Conservation (phyloP, 805 yeast species). For the Sugiyamaella valdiviana region DNA sequence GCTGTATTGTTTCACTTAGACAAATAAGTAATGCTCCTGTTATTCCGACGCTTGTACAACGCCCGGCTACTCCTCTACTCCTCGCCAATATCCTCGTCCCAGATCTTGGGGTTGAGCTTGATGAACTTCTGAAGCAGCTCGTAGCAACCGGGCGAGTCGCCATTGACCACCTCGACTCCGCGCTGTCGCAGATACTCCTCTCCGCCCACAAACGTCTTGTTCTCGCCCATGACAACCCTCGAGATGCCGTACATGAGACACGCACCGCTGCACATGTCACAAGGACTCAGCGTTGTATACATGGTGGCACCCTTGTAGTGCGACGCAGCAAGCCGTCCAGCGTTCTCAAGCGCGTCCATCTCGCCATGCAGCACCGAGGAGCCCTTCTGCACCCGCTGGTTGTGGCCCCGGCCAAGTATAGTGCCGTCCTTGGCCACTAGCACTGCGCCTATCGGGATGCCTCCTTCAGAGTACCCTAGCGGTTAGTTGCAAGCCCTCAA, state of each 20-base stretch:
- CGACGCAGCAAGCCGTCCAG: conserved; percentile 79
- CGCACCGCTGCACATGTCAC: conserved; percentile 94
- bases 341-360: conserved; percentile 79
- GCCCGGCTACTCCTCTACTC: too few species aligned
- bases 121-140: conserved; percentile 74
- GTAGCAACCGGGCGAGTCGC: conserved; percentile 35
- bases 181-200: conserved; percentile 62
- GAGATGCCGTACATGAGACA: conserved; percentile 81
- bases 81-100: conserved; percentile 37
- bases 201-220: conserved; percentile 73
- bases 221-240: conserved; percentile 86
- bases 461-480: conserved; percentile 74
- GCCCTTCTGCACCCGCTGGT: conserved; percentile 76
- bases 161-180: conserved; percentile 47
- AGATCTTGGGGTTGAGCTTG: conserved; percentile 41
- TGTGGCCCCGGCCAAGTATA: conserved; percentile 83
- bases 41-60: too few species aligned
- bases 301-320: conserved; percentile 79
- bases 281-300: conserved; percentile 90
- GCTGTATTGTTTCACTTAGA: too few species aligned
- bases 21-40: too few species aligned
- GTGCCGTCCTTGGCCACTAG: conserved; percentile 69
- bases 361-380: conserved; percentile 91
- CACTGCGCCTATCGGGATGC: conserved; percentile 83
- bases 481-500: background rate